Percentiles rank a stretch among this genome's conserved stretches.
These are phyloP conservation scores for Aspergillus ellipticus DNA, from an alignment of 495 filamentous ascomycete species.

Conservation along the genomic window DNA sequence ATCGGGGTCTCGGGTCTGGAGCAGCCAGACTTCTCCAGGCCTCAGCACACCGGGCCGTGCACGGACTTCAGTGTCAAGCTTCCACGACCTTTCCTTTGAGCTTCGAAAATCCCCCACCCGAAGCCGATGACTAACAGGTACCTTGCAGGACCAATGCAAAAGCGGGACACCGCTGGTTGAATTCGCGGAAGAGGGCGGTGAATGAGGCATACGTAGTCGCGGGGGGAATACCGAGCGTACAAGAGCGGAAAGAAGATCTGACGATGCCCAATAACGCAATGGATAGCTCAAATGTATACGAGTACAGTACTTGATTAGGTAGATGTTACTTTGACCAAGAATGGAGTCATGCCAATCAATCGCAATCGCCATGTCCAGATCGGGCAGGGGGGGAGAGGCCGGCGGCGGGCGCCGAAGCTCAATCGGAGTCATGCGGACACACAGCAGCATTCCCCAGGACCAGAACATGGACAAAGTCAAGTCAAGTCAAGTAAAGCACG, in stretches of 20 bases:
- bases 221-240: background rate
- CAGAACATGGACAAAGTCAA: no score
- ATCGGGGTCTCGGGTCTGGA: background rate
- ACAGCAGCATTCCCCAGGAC: no score
- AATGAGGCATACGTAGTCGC: background rate
- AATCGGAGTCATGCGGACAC: background rate
- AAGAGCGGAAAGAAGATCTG: background rate
- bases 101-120: conserved; percentile 10
- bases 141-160: conserved; percentile 53
- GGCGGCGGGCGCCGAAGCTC: background rate
- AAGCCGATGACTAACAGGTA: conserved; percentile 25
- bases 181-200: conserved; percentile 34
- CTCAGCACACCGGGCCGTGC: background rate
- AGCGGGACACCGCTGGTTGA: conserved; percentile 56
- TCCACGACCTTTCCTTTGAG: conserved; percentile 11
- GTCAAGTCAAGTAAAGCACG: no score
- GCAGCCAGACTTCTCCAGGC: background rate
- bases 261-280: background rate
- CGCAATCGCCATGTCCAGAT: background rate
- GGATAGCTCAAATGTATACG: background rate
- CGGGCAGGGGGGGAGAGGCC: background rate
- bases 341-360: background rate
- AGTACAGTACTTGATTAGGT: background rate
- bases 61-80: conserved; percentile 14
- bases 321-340: background rate